phyloP scores from a whole-genome alignment of 306 rosid species.

The Canavalia ensiformis region DNA sequence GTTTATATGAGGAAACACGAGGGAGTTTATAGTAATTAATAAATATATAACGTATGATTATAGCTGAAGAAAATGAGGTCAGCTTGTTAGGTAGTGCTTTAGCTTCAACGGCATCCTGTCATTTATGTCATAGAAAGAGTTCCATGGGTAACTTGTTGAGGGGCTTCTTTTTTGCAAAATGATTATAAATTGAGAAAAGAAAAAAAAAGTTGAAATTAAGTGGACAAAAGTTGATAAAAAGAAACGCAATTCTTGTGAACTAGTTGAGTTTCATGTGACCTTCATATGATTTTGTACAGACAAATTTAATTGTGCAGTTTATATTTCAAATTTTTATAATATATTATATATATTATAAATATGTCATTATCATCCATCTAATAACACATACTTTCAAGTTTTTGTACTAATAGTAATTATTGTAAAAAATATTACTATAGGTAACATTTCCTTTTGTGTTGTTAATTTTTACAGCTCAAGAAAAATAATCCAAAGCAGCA shows the following conservation, averaged over 20 bases:
- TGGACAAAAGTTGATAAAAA: constrained; percentile 28
- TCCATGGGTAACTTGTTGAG: constrained; percentile 44
- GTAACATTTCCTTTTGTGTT: not conserved
- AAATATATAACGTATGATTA: constrained; percentile 15
- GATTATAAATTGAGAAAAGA: not conserved
- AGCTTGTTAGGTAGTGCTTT: constrained; percentile 46
- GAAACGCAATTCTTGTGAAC: constrained; percentile 26
- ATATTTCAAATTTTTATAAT: not conserved
- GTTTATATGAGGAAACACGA: constrained; percentile 4
- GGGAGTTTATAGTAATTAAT: constrained; percentile 23
- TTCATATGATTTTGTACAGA: constrained; percentile 14
- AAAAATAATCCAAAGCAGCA: no score
- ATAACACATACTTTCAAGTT: no score
- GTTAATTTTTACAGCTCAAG: not conserved
- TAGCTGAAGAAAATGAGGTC: constrained; percentile 41
- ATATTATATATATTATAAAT: no score
- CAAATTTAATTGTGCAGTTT: not conserved
- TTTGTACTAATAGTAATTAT: no score
- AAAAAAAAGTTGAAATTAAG: not conserved
- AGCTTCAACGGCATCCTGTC: constrained; percentile 74
- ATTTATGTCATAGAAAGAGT: constrained; percentile 44
- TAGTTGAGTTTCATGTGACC: constrained; percentile 35
- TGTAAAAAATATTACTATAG: no score
- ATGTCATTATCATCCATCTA: no score
- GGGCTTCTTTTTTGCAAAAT: not conserved